These are phyloP conservation scores for Pseudogymnoascus sp. DNA, from an alignment of 2,329 filamentous ascomycete genomes.

Conservation along the genomic window DNA sequence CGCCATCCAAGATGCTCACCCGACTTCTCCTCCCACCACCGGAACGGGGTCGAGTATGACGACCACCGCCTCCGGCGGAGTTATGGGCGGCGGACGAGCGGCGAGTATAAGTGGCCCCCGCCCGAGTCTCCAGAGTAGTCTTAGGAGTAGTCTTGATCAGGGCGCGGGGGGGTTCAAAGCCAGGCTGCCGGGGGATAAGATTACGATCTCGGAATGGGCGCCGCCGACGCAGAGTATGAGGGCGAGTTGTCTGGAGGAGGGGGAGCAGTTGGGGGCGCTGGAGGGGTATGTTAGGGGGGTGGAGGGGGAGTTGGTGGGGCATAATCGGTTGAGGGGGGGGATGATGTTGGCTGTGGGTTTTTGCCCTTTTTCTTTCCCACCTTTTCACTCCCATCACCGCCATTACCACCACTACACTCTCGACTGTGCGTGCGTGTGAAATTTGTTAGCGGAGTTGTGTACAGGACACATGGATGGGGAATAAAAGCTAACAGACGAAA, in stretches of 20 bases:
- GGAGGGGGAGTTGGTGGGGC: slow-evolving; percentile 73
- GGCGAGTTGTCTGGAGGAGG: slow-evolving; percentile 66
- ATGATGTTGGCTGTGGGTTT: slow-evolving; percentile 67
- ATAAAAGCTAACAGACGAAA: too few species aligned
- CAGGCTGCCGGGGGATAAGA: slow-evolving; percentile 75
- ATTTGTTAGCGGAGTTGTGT: too few species aligned
- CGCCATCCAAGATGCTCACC: slow-evolving; percentile 42
- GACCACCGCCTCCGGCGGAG: slow-evolving; percentile 14
- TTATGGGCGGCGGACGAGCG: not conserved
- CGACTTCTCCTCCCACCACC: slow-evolving; percentile 16
- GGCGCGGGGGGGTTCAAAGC: slow-evolving; percentile 28
- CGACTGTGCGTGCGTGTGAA: too few species aligned
- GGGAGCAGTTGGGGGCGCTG: slow-evolving; percentile 70
- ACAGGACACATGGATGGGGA: too few species aligned
- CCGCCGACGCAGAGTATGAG: slow-evolving; percentile 88
- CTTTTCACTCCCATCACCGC: too few species aligned
- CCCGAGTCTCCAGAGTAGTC: slow-evolving; percentile 50
- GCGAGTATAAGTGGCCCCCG: slow-evolving; percentile 32
- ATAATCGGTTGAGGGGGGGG: slow-evolving; percentile 79
- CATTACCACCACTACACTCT: too few species aligned
- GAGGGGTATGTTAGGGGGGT: slow-evolving; percentile 74
- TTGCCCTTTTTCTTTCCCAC: too few species aligned
- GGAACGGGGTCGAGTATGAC: not conserved
- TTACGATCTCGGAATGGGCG: slow-evolving; percentile 78
- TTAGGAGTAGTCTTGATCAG: slow-evolving; percentile 49